Evolutionary conservation across 2,329 filamentous ascomycete genomes (phyloP).

Genomic region (Cladophialophora bantiana): DNA sequence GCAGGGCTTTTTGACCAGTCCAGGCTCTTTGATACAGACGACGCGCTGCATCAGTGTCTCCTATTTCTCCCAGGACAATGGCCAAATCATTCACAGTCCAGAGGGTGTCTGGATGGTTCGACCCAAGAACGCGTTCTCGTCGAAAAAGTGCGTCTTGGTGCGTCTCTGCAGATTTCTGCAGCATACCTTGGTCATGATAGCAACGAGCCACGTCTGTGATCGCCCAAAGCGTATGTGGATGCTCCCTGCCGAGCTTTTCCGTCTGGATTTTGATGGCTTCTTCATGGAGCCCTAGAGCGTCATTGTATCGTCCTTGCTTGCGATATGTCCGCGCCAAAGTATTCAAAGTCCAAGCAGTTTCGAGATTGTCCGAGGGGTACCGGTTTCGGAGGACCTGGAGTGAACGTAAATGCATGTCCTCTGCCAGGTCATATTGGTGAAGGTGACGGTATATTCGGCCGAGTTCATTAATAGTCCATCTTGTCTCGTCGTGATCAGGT

Average conservation of each 20-base stretch:
- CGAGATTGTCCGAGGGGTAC: neutral
- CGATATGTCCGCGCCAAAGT: neutral
- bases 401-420: neutral
- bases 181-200: neutral
- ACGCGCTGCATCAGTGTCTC: neutral
- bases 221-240: neutral
- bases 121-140: neutral
- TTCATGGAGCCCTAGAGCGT: neutral
- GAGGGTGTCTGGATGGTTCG: neutral
- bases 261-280: neutral
- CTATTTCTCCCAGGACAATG: neutral
- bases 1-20: neutral
- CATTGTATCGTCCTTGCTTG: neutral
- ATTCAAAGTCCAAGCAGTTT: constrained; percentile 1
- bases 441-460: neutral
- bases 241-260: neutral
- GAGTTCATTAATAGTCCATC: neutral
- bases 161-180: neutral
- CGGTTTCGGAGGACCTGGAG: neutral
- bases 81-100: neutral
- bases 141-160: neutral
- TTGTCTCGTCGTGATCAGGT: neutral
- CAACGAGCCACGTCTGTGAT: neutral
- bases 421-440: neutral
- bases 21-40: neutral